Percentiles rank a stretch among this genome's conserved stretches.
These are phyloP conservation scores for Penicillium soppii DNA, from an alignment of 495 filamentous ascomycete species.

Conservation along the genomic window DNA sequence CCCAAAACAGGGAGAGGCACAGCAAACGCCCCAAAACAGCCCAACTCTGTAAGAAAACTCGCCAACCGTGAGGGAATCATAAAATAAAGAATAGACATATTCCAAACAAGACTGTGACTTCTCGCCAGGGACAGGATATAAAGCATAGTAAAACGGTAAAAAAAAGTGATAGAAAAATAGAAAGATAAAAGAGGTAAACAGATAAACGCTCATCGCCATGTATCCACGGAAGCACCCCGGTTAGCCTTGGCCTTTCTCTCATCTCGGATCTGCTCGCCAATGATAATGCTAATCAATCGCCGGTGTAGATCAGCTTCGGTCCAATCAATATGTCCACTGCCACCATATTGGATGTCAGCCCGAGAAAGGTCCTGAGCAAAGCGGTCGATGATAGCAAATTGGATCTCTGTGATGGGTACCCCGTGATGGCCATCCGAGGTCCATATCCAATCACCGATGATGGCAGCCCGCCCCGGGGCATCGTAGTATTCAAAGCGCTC, in stretches of 20 bases:
- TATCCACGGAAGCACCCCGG: constrained; percentile 29
- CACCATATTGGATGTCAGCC: constrained; percentile 38
- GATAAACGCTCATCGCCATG: constrained; percentile 25
- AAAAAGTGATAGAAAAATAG: too few relatives aligned
- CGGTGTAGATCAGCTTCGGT: constrained; percentile 46
- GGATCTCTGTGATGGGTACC: constrained; percentile 44
- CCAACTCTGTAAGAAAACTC: constrained; percentile 9
- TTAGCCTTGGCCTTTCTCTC: constrained; percentile 30
- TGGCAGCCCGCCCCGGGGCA: constrained; percentile 35
- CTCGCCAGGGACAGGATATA: constrained; percentile 8
- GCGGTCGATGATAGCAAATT: constrained; percentile 46
- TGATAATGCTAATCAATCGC: constrained; percentile 47
- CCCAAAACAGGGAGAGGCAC: constrained; percentile 5
- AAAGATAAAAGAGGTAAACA: constrained; percentile 5
- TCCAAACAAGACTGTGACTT: constrained; percentile 15
- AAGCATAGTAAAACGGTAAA: constrained; percentile 11
- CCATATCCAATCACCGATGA: constrained; percentile 49
- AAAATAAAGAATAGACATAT: constrained; percentile 17
- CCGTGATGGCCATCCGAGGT: constrained; percentile 44
- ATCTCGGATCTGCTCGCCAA: constrained; percentile 46
- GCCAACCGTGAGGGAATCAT: constrained; percentile 27
- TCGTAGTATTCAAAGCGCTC: constrained; percentile 41
- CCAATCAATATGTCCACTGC: constrained; percentile 44
- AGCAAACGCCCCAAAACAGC: constrained; percentile 10
- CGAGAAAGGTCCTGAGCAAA: constrained; percentile 43